phyloP scores from a whole-genome alignment of 2,329 filamentous ascomycete species.

The Phialocephala sp. region DNA sequence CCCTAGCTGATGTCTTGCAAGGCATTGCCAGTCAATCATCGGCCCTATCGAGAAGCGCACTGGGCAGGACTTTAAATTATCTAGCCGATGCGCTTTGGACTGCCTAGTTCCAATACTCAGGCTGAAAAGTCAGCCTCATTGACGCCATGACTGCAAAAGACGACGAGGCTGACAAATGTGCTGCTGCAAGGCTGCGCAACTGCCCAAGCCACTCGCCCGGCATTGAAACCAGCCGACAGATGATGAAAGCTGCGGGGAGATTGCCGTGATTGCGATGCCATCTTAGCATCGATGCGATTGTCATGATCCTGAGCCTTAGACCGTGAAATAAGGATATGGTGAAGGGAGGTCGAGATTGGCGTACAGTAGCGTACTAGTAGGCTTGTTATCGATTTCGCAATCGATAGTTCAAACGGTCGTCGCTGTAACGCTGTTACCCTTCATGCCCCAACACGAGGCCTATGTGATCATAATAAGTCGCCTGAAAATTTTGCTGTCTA shows the following conservation, averaged over 20 bases:
- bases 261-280: constrained; percentile 5
- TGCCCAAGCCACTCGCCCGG: constrained; percentile 2
- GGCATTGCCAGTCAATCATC: background rate
- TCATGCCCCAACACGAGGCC: background rate
- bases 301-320: constrained; percentile 1
- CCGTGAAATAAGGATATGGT: constrained; percentile 12
- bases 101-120: background rate
- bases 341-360: constrained; percentile 16
- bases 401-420: constrained; percentile 17
- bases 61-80: background rate
- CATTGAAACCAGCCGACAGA: background rate
- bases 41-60: background rate
- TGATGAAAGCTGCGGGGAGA: background rate
- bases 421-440: background rate
- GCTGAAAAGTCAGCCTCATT: constrained; percentile 10
- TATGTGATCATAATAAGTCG: constrained; percentile 8
- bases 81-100: background rate
- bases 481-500: background rate
- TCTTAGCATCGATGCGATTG: background rate
- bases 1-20: background rate
- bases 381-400: constrained; percentile 22
- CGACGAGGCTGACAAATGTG: constrained; percentile 4
- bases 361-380: constrained; percentile 20
- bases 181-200: background rate
- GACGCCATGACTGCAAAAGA: constrained; percentile 5